phyloP scores from a whole-genome alignment of 768 basidiomycete genomes.

The Hericium alpestre region DNA sequence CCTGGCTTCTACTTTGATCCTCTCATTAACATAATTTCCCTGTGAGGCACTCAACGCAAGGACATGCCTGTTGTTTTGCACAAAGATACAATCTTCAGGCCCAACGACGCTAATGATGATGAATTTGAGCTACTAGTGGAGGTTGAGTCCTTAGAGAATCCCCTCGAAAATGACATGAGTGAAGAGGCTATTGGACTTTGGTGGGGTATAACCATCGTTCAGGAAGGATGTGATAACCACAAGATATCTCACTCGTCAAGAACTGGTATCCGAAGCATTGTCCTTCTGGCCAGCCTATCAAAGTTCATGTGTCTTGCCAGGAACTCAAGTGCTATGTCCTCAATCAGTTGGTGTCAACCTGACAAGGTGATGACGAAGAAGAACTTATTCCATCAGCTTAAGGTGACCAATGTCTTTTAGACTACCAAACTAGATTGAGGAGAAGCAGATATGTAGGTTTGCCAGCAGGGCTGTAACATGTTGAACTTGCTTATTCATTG shows the following conservation, averaged over 20 bases:
- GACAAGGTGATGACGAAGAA: constrained; percentile 99
- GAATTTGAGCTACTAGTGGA: constrained; percentile 77
- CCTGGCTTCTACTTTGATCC: constrained; percentile 99
- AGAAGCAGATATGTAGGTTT: constrained; percentile 96
- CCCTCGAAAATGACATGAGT: constrained; percentile 81
- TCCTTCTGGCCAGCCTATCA: constrained; percentile 90
- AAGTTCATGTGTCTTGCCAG: constrained; percentile 98
- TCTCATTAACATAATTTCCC: constrained; percentile 92
- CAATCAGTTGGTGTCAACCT: constrained; percentile 76
- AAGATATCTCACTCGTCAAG: constrained; percentile 93
- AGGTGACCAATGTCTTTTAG: constrained; percentile 99
- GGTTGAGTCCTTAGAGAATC: constrained; percentile 68
- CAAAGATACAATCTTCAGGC: constrained; percentile 88
- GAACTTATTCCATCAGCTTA: constrained; percentile 89
- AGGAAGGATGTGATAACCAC: constrained; percentile 86
- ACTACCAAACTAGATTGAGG: constrained; percentile 97
- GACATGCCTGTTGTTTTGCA: constrained; percentile 76
- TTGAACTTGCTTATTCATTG: constrained; percentile 96
- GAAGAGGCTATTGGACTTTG: constrained; percentile 95
- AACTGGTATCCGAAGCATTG: constrained; percentile 99
- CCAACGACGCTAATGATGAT: constrained; percentile 78
- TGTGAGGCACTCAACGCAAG: constrained; percentile 77
- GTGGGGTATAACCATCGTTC: constrained; percentile 93
- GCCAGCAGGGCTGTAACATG: constrained; percentile 99
- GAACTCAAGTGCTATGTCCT: constrained; percentile 94